phyloP scores from a whole-genome alignment of 441 rosid species.

The Metrosideros polymorpha region DNA sequence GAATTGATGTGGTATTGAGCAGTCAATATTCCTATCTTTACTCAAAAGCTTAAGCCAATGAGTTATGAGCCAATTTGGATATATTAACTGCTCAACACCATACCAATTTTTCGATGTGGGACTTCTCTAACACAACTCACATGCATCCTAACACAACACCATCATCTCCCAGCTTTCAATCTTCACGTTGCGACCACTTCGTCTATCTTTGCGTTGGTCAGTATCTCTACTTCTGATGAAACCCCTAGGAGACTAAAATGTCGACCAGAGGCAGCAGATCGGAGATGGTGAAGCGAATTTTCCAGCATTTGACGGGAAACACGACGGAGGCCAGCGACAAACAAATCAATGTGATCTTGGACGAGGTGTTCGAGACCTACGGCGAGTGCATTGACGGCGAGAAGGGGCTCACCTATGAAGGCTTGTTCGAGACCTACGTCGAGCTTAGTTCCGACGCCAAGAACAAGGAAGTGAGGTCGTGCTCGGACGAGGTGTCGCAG shows the following conservation, averaged over 20 bases:
- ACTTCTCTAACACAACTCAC: too few species aligned
- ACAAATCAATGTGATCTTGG: constrained; percentile 85
- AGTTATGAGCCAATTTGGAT: too few species aligned
- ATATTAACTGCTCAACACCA: too few species aligned
- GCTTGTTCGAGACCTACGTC: constrained; percentile 74
- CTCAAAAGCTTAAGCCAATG: too few species aligned
- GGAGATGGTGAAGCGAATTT: constrained; percentile 76
- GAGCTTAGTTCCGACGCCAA: constrained; percentile 36
- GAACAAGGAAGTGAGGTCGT: constrained; percentile 10
- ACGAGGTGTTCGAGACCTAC: constrained; percentile 81
- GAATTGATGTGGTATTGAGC: too few species aligned
- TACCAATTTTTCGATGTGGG: too few species aligned
- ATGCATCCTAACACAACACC: too few species aligned
- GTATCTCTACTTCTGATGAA: neutral
- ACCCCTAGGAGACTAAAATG: constrained; percentile 20
- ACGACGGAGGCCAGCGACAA: constrained; percentile 90
- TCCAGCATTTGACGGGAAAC: constrained; percentile 69
- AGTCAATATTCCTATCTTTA: too few species aligned
- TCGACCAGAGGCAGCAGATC: constrained; percentile 82
- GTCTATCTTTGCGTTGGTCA: neutral
- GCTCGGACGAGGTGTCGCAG: constrained; percentile 60
- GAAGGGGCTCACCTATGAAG: constrained; percentile 76
- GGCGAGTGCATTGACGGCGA: constrained; percentile 69
- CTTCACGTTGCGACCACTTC: neutral
- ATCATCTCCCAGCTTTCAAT: neutral